These are phyloP conservation scores for Flaveria floridana DNA, from an alignment of 140 eudicot genomes.

Conservation along the genomic window DNA sequence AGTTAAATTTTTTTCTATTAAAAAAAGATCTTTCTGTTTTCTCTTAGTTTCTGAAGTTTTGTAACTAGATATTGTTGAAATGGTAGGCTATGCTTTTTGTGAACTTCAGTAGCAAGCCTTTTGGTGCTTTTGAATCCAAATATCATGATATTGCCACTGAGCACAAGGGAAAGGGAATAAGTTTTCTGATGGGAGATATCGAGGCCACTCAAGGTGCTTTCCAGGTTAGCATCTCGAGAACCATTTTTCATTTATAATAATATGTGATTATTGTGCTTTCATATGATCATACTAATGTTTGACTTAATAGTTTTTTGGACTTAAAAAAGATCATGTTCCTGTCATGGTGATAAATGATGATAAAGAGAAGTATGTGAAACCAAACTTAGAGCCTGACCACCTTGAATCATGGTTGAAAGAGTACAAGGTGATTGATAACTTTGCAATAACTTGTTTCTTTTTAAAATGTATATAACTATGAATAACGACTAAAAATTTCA, in stretches of 20 bases:
- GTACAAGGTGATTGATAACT: slow-evolving; percentile 47
- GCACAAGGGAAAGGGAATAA: slow-evolving; percentile 68
- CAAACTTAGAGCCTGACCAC: slow-evolving; percentile 69
- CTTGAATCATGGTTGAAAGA: slow-evolving; percentile 76
- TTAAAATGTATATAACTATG: neutral
- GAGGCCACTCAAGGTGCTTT: slow-evolving; percentile 84
- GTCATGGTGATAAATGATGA: slow-evolving; percentile 53
- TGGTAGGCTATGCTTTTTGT: slow-evolving; percentile 79
- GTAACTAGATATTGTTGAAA: slow-evolving; percentile 25
- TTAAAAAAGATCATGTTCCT: slow-evolving; percentile 75
- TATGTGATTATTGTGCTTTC: neutral
- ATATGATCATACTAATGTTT: slow-evolving; percentile 19
- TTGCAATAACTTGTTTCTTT: slow-evolving; percentile 6
- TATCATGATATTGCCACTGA: slow-evolving; percentile 69
- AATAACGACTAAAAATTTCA: neutral
- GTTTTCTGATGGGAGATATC: slow-evolving; percentile 77
- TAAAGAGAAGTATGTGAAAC: slow-evolving; percentile 63
- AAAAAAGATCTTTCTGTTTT: neutral
- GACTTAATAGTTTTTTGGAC: slow-evolving; percentile 67
- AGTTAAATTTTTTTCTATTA: neutral
- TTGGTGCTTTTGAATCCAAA: slow-evolving; percentile 66
- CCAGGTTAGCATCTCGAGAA: slow-evolving; percentile 48
- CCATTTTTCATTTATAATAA: neutral
- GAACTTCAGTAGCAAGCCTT: slow-evolving; percentile 57
- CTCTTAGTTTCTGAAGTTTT: neutral